Evolutionary conservation across 805 yeast genomes (phyloP).

Genomic region (Ogataea pini): DNA sequence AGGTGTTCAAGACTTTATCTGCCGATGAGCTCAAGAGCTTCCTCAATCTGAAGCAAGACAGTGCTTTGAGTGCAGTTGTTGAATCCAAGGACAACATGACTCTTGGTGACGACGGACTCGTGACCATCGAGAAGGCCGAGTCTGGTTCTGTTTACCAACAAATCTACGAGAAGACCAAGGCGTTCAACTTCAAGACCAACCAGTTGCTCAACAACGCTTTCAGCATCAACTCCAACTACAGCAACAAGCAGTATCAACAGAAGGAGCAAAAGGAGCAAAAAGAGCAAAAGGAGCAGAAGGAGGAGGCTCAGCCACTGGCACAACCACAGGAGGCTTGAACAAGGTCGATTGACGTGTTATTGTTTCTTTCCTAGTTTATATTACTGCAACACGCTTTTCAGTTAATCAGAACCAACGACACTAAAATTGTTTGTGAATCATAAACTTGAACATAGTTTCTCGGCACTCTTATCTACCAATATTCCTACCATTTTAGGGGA

Average conservation of each 20-base stretch:
- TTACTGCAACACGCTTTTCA: not conserved
- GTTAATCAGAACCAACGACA: not conserved
- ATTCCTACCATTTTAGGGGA: too few relatives aligned
- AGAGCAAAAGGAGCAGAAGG: constrained; percentile 7
- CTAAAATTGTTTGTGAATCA: not conserved
- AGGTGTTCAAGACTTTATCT: constrained; percentile 27
- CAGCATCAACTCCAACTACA: constrained; percentile 22
- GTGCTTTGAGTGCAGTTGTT: constrained; percentile 8
- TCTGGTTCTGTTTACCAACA: constrained; percentile 62
- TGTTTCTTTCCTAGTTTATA: not conserved
- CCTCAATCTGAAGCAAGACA: constrained; percentile 33
- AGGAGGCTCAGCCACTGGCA: constrained; percentile 5
- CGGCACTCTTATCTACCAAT: too few relatives aligned
- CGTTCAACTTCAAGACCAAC: constrained; percentile 57
- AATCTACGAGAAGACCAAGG: constrained; percentile 68
- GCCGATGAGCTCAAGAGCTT: constrained; percentile 22
- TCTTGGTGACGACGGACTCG: constrained; percentile 45
- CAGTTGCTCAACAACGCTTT: constrained; percentile 53
- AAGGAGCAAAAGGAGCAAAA: constrained; percentile 4
- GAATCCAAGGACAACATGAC: constrained; percentile 35
- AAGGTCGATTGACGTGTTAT: not conserved
- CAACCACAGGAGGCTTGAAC: constrained; percentile 7
- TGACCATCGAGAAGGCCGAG: constrained; percentile 54
- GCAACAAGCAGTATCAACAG: constrained; percentile 16
- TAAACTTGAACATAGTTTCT: too few relatives aligned